Conservation (phyloP, 805 yeast species). For the Metschnikowia gelsemii region DNA sequence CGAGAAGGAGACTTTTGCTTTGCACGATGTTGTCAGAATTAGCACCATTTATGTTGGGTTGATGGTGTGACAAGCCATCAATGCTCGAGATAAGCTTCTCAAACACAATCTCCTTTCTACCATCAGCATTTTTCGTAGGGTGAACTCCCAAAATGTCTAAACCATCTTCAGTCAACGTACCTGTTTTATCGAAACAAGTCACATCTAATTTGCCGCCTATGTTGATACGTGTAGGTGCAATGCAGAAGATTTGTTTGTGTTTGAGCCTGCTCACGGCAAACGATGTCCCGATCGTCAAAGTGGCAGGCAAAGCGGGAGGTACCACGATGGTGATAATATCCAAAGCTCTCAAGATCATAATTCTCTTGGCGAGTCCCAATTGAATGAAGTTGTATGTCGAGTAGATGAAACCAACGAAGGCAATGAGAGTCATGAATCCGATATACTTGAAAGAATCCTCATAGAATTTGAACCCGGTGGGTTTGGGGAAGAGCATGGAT, state of each 20-base stretch:
- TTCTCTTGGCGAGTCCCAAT: slow-evolving; percentile 64
- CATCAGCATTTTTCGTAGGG: slow-evolving; percentile 39
- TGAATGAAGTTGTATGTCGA: slow-evolving; percentile 81
- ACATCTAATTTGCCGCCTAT: slow-evolving; percentile 94
- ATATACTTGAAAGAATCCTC: slow-evolving; percentile 93
- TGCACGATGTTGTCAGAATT: slow-evolving; percentile 22
- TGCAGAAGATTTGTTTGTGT: slow-evolving; percentile 70
- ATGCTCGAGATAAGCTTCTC: slow-evolving; percentile 26
- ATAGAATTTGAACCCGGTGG: slow-evolving; percentile 89
- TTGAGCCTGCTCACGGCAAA: slow-evolving; percentile 82
- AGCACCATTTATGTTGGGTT: slow-evolving; percentile 1
- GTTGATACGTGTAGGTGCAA: slow-evolving; percentile 90
- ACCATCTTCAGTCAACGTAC: slow-evolving; percentile 96
- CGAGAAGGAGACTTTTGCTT: slow-evolving; percentile 33
- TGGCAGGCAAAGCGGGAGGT: slow-evolving; percentile 98
- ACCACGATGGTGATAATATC: slow-evolving; percentile 96
- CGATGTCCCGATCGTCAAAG: slow-evolving; percentile 93
- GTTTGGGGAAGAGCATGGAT: slow-evolving; percentile 96
- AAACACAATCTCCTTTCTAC: slow-evolving; percentile 41
- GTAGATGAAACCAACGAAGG: slow-evolving; percentile 76
- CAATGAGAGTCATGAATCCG: slow-evolving; percentile 89
- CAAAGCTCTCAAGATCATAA: slow-evolving; percentile 83
- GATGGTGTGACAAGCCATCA: slow-evolving; percentile 7
- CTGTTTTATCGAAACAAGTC: slow-evolving; percentile 94
- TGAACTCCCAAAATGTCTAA: slow-evolving; percentile 73